phyloP scores from a whole-genome alignment of 768 basidiomycete species.

The Hericium coralloides region DNA sequence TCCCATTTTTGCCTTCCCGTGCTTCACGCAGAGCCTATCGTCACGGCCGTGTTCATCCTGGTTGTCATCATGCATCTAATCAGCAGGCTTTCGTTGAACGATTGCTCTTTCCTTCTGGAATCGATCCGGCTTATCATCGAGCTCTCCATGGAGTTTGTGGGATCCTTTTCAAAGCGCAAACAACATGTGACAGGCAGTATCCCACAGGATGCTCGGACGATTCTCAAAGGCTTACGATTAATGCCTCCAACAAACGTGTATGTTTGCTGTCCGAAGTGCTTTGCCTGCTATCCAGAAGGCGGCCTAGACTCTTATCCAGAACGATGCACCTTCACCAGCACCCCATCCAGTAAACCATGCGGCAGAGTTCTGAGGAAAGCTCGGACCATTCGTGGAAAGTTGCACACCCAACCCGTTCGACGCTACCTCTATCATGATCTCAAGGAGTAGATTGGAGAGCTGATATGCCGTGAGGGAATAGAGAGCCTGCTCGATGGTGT shows the following conservation, averaged over 20 bases:
- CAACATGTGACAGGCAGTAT: not conserved
- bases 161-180: not conserved
- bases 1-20: no score
- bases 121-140: not conserved
- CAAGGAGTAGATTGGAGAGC: constrained; percentile 3
- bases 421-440: constrained; percentile 4
- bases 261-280: constrained; percentile 4
- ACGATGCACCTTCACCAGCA: not conserved
- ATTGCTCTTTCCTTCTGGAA: not conserved
- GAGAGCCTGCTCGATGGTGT: not conserved
- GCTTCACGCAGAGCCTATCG: not conserved
- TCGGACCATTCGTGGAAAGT: not conserved
- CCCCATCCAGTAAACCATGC: not conserved
- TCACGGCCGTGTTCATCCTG: not conserved
- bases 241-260: not conserved
- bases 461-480: constrained; percentile 2
- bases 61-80: not conserved
- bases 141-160: not conserved
- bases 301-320: constrained; percentile 1
- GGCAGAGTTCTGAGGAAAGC: not conserved
- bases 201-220: not conserved
- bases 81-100: not conserved
- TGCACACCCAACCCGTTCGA: not conserved
- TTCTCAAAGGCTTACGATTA: not conserved
- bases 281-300: not conserved